phyloP scores from a whole-genome alignment of 192 early-diverging fungal genomes.

The Umbelopsis ramanniana region DNA sequence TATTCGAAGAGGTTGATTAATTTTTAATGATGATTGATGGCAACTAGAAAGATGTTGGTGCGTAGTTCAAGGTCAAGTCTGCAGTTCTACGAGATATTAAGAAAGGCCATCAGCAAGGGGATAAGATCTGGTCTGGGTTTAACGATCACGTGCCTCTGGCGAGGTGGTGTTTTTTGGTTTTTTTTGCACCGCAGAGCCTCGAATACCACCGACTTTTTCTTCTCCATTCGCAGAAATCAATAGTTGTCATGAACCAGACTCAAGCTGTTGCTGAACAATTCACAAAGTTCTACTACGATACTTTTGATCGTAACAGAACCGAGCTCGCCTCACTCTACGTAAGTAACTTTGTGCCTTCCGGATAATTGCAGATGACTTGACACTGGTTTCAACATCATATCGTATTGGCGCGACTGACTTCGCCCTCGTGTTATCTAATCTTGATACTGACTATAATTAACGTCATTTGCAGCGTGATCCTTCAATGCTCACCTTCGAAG shows the following conservation, averaged over 20 bases:
- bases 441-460: neutral
- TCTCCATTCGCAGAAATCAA: neutral
- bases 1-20: too few relatives aligned
- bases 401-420: neutral
- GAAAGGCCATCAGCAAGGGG: too few relatives aligned
- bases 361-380: neutral
- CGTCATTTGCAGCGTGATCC: slow-evolving; percentile 61
- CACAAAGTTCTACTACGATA: slow-evolving; percentile 84
- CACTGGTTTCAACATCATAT: neutral
- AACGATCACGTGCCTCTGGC: too few relatives aligned
- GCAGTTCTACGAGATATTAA: too few relatives aligned
- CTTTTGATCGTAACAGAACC: slow-evolving; percentile 77
- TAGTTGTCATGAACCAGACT: slow-evolving; percentile 9
- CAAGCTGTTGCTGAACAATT: slow-evolving; percentile 70
- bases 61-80: too few relatives aligned
- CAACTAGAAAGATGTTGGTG: too few relatives aligned
- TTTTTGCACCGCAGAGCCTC: too few relatives aligned
- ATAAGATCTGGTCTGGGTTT: too few relatives aligned
- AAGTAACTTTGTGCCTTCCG: slow-evolving; percentile 31
- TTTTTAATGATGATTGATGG: too few relatives aligned
- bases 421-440: neutral
- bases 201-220: neutral
- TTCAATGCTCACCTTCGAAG: slow-evolving; percentile 92
- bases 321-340: slow-evolving; percentile 80
- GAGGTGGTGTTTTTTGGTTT: too few relatives aligned